phyloP scores from a whole-genome alignment of 768 basidiomycete species.

The Amanita rimosa region DNA sequence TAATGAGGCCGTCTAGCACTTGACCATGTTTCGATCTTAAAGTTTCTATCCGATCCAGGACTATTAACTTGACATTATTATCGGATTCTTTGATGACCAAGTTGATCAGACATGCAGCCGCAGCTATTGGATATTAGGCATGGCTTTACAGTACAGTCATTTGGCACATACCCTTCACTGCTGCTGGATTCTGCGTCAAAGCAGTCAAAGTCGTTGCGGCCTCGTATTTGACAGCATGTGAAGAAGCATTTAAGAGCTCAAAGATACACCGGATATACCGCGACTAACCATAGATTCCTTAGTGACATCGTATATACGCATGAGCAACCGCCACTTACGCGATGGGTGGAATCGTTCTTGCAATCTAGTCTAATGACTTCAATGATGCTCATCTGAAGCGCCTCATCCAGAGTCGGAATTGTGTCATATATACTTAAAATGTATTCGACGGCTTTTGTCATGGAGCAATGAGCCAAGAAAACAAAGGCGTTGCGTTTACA shows the following conservation, averaged over 20 bases:
- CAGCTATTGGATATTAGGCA: slow-evolving; percentile 39
- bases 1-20: slow-evolving; percentile 82
- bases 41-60: slow-evolving; percentile 80
- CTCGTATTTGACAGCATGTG: slow-evolving; percentile 94
- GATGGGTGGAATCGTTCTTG: slow-evolving; percentile 70
- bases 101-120: slow-evolving; percentile 79
- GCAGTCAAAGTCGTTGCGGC: slow-evolving; percentile 92
- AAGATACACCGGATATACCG: slow-evolving; percentile 92
- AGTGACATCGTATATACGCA: background rate
- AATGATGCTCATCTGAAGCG: slow-evolving; percentile 91
- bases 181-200: slow-evolving; percentile 90
- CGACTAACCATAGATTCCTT: slow-evolving; percentile 35
- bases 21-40: slow-evolving; percentile 80
- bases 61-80: slow-evolving; percentile 98
- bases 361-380: slow-evolving; percentile 90
- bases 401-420: slow-evolving; percentile 75
- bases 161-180: slow-evolving; percentile 66
- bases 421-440: slow-evolving; percentile 78
- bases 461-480: slow-evolving; percentile 78
- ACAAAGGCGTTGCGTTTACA: slow-evolving; percentile 98
- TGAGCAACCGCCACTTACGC: slow-evolving; percentile 36
- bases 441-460: slow-evolving; percentile 88
- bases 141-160: background rate
- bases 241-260: slow-evolving; percentile 80
- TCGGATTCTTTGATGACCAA: slow-evolving; percentile 93